Percentiles rank a stretch among this genome's conserved stretches.
These are phyloP conservation scores for Gossypium sturtianum DNA, from an alignment of 345 rosid species.

Conservation along the genomic window DNA sequence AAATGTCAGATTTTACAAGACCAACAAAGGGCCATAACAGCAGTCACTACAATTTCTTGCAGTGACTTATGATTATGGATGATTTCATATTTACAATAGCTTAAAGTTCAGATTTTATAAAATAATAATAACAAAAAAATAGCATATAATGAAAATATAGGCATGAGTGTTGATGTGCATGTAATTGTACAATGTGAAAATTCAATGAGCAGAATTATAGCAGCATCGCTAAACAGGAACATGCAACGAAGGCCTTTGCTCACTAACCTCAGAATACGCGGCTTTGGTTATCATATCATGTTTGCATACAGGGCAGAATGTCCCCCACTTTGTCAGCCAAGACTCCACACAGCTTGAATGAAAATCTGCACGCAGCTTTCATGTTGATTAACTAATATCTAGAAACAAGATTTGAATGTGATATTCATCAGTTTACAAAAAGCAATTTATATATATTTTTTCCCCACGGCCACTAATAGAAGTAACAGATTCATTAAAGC, in stretches of 20 bases:
- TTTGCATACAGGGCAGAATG: conserved; percentile 81
- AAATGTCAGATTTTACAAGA: not conserved
- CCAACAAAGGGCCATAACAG: not conserved
- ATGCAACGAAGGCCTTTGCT: not conserved
- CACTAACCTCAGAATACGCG: conserved; percentile 40
- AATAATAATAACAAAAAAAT: not conserved
- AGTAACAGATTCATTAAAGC: not conserved
- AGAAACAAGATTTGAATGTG: not conserved
- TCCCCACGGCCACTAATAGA: not conserved
- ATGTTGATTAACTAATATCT: conserved; percentile 19
- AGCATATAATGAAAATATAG: not conserved
- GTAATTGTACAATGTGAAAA: not conserved
- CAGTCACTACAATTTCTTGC: not conserved
- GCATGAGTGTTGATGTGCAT: not conserved
- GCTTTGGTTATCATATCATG: conserved; percentile 43
- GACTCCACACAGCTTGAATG: conserved; percentile 62
- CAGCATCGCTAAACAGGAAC: not conserved
- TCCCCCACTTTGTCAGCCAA: conserved; percentile 77
- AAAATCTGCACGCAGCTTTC: conserved; percentile 44
- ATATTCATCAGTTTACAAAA: not conserved
- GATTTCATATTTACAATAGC: conserved; percentile 5
- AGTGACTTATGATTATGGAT: not conserved
- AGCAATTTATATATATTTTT: not conserved
- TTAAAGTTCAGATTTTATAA: not conserved
- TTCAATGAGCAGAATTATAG: not conserved